These are phyloP conservation scores for Podospora pseudocomata DNA, from an alignment of 495 filamentous ascomycete genomes.

Conservation along the genomic window DNA sequence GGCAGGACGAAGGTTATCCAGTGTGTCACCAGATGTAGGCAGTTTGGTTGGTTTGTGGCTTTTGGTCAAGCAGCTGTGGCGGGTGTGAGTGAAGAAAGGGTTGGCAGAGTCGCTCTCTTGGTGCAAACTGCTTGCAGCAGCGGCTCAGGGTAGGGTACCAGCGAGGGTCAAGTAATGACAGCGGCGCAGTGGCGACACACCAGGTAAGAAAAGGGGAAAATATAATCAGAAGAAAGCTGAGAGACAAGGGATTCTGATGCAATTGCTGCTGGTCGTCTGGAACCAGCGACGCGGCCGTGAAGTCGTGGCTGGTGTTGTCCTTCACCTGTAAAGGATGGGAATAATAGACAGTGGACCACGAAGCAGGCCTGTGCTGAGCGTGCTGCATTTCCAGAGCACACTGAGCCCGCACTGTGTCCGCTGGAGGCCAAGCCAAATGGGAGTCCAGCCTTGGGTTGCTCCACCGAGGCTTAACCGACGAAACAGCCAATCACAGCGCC, in stretches of 20 bases:
- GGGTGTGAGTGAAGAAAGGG: neutral
- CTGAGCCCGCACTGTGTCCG: conserved; percentile 2
- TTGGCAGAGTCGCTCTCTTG: neutral
- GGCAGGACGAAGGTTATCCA: neutral
- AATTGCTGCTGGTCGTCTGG: neutral
- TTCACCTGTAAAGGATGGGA: neutral
- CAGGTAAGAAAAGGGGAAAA: neutral
- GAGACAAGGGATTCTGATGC: neutral
- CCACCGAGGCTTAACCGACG: conserved; percentile 33
- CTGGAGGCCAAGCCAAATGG: conserved; percentile 7
- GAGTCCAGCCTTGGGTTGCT: conserved; percentile 10
- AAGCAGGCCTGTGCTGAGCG: neutral
- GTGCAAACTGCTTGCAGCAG: neutral
- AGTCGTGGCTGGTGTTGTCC: neutral
- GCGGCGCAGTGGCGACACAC: neutral
- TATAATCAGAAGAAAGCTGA: neutral
- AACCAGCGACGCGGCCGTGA: neutral
- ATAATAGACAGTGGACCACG: neutral
- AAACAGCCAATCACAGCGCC: conserved; percentile 22
- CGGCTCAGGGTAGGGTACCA: neutral
- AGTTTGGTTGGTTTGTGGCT: neutral
- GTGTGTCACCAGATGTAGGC: neutral
- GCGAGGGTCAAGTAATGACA: neutral
- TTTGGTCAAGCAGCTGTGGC: neutral
- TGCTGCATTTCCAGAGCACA: neutral